Evolutionary conservation across 768 basidiomycete genomes (phyloP).

Genomic region (Russula earlei): DNA sequence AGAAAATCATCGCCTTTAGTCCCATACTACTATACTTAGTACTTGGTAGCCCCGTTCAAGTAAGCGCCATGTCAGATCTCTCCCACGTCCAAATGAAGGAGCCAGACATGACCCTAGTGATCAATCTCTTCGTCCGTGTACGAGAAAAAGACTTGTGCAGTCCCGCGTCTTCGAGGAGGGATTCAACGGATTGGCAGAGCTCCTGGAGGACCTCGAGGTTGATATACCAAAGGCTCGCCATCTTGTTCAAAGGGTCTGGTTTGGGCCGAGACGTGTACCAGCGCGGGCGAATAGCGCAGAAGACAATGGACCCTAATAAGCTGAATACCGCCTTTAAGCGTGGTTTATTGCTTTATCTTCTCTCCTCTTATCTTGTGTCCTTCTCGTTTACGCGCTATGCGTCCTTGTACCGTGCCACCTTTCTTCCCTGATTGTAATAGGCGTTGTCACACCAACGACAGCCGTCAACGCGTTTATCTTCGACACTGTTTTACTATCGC

Average conservation of each 20-base stretch:
- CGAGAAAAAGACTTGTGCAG: slow-evolving; percentile 52
- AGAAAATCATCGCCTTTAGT: no score
- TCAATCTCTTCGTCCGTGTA: slow-evolving; percentile 57
- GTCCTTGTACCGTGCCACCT: no score
- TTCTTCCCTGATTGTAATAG: no score
- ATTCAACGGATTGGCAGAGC: slow-evolving; percentile 56
- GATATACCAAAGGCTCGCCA: slow-evolving; percentile 86
- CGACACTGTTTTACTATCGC: not conserved
- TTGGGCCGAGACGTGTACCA: slow-evolving; percentile 50
- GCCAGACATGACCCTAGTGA: slow-evolving; percentile 67
- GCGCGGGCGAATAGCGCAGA: slow-evolving; percentile 45
- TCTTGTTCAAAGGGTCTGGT: slow-evolving; percentile 61
- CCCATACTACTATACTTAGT: no score
- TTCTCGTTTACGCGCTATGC: no score
- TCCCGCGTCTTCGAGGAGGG: slow-evolving; percentile 61
- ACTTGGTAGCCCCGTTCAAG: slow-evolving; percentile 66
- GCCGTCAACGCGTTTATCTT: no score
- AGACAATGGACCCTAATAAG: slow-evolving; percentile 50
- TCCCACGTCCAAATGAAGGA: slow-evolving; percentile 78
- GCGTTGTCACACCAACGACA: no score
- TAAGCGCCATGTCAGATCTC: no score
- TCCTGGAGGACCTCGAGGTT: slow-evolving; percentile 80
- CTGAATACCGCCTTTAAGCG: slow-evolving; percentile 31
- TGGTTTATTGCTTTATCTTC: not conserved
- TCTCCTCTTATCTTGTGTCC: no score